These are phyloP conservation scores for Pseudonitzschia pungens DNA, from an alignment of 108 stramenopile genomes.

Conservation along the genomic window DNA sequence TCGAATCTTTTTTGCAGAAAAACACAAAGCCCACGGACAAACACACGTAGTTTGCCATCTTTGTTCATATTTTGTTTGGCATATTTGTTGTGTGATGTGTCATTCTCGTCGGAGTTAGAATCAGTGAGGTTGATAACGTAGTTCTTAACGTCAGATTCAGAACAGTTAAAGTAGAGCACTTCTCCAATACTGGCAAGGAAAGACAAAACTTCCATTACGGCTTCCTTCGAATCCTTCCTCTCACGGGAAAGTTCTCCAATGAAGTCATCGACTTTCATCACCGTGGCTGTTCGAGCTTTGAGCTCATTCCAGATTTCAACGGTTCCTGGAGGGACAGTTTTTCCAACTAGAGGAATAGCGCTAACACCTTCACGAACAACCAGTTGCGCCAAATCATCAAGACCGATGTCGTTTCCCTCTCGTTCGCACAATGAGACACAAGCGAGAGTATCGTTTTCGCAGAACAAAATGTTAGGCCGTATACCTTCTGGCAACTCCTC, in stretches of 20 bases:
- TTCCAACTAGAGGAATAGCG: conserved; percentile 43
- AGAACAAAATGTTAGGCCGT: conserved; percentile 34
- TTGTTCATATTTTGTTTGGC: too few relatives aligned
- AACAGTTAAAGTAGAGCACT: conserved; percentile 47
- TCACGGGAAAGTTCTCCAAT: conserved; percentile 31
- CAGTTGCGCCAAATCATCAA: conserved; percentile 40
- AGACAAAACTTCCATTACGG: conserved; percentile 38
- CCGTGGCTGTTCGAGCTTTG: conserved; percentile 15
- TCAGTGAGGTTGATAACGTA: conserved; percentile 41
- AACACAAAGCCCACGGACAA: conserved; percentile 72
- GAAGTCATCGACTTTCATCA: conserved; percentile 49
- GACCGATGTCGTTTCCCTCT: conserved; percentile 26
- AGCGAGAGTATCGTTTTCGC: conserved; percentile 14
- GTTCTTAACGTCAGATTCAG: conserved; percentile 46
- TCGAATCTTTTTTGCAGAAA: conserved; percentile 62
- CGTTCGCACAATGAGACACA: conserved; percentile 35
- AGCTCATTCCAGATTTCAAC: conserved; percentile 21
- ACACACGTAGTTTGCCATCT: conserved; percentile 15
- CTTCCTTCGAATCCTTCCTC: conserved; percentile 19
- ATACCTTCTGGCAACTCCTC: conserved; percentile 10
- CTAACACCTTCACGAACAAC: conserved; percentile 37
- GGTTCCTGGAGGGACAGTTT: conserved; percentile 35
- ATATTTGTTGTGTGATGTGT: too few relatives aligned
- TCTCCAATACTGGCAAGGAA: conserved; percentile 53
- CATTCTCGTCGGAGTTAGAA: too few relatives aligned